phyloP scores from a whole-genome alignment of 75 land plant genomes.

The Larix kaempferi region DNA sequence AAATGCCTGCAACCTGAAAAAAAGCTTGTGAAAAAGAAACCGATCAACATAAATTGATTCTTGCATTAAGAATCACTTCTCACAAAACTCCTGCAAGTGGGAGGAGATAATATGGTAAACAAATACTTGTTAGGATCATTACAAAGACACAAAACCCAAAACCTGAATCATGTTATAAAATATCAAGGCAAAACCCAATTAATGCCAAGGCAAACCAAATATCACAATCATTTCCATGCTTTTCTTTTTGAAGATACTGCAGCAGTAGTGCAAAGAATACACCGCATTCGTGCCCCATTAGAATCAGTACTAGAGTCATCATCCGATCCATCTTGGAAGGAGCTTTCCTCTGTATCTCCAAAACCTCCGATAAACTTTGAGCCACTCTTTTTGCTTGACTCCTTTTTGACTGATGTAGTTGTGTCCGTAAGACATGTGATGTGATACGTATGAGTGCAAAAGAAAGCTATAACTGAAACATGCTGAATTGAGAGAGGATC shows the following conservation, averaged over 20 bases:
- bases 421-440: conserved; percentile 69
- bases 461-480: conserved; percentile 84
- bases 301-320: conserved; percentile 21
- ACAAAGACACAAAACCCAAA: not conserved
- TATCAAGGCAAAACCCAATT: not conserved
- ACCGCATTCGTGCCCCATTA: conserved; percentile 54
- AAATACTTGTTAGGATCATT: not conserved
- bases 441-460: conserved; percentile 96
- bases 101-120: conserved; percentile 2
- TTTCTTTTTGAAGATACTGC: conserved; percentile 22
- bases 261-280: conserved; percentile 94
- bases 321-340: conserved; percentile 20
- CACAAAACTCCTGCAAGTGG: conserved; percentile 6
- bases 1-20: conserved; percentile 1
- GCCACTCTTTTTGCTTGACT: conserved; percentile 6
- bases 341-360: conserved; percentile 22
- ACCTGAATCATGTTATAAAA: conserved; percentile 2
- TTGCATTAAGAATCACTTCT: not conserved
- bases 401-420: conserved; percentile 17
- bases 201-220: not conserved
- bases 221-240: not conserved
- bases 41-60: not conserved
- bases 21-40: not conserved
- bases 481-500: conserved; percentile 82
- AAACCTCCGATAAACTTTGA: conserved; percentile 14